Conservation (phyloP, 2,329 filamentous ascomycete genomes). For the Trichoderma cornu-damae region DNA sequence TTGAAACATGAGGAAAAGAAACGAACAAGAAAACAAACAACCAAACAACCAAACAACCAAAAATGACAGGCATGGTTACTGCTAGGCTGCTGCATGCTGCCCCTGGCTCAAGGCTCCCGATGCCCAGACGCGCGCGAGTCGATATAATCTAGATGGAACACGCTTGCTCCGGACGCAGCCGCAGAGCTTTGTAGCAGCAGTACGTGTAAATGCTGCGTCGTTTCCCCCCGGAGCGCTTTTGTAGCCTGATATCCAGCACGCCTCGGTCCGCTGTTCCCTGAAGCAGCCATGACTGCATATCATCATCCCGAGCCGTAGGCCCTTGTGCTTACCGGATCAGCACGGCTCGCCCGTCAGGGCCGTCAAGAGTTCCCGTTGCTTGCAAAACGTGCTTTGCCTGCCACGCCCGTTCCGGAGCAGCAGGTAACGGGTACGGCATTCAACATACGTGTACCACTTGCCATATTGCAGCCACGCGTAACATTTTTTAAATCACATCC, state of each 20-base stretch:
- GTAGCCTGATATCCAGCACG: not conserved
- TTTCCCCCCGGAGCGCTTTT: not conserved
- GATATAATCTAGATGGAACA: not conserved
- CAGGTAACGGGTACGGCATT: not conserved
- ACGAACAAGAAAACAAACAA: no score
- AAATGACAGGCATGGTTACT: no score
- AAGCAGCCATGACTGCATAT: not conserved
- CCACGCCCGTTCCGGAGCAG: not conserved
- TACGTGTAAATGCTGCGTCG: not conserved
- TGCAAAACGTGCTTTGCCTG: no score
- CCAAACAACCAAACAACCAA: not conserved
- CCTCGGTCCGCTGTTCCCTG: not conserved
- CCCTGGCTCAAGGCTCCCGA: not conserved
- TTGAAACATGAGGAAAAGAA: no score
- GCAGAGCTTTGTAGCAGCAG: not conserved
- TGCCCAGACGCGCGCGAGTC: not conserved
- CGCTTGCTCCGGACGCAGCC: not conserved
- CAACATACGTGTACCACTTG: not conserved
- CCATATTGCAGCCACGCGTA: not conserved
- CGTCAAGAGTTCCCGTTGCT: not conserved
- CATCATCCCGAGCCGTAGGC: not conserved
- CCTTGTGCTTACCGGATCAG: not conserved
- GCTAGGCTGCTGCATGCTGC: no score
- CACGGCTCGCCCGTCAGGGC: not conserved
- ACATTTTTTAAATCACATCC: constrained; percentile 7